A percentile compares a stretch with the other conserved stretches of the same genome.
phyloP scores from a whole-genome alignment of 805 yeast genomes.

The Ogataea thermomethanolica region DNA sequence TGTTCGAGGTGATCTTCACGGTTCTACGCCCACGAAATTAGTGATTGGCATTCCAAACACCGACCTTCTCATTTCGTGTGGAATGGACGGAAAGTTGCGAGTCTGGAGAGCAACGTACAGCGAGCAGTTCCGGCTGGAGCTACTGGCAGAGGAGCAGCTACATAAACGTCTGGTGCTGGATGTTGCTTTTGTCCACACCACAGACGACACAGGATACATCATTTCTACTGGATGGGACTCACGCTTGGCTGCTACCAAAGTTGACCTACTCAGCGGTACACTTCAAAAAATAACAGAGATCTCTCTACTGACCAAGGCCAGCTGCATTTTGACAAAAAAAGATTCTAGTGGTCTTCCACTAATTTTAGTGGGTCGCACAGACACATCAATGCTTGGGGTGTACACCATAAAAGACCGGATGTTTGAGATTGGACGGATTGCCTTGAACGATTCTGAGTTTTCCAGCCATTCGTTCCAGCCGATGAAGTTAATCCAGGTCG shows the following conservation, averaged over 20 bases:
- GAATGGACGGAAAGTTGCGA: constrained; percentile 33
- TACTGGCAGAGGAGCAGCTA: constrained; percentile 18
- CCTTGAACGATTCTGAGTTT: constrained; percentile 73
- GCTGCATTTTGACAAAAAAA: constrained; percentile 41
- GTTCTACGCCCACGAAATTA: constrained; percentile 20
- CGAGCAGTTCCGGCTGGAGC: constrained; percentile 6
- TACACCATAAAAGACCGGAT: constrained; percentile 31
- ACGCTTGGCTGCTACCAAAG: constrained; percentile 36
- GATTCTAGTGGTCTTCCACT: constrained; percentile 31
- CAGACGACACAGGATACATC: constrained; percentile 32
- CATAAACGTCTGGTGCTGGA: constrained; percentile 32
- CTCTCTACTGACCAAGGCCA: constrained; percentile 48
- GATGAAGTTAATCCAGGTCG: constrained; percentile 37
- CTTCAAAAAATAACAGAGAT: constrained; percentile 22
- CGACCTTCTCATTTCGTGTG: constrained; percentile 26
- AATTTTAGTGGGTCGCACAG: constrained; percentile 55
- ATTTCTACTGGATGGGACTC: constrained; percentile 63
- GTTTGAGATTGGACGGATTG: constrained; percentile 42
- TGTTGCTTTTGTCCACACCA: constrained; percentile 16
- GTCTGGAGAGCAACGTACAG: constrained; percentile 9
- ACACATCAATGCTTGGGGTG: constrained; percentile 55
- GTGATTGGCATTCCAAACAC: constrained; percentile 21
- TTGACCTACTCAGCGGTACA: constrained; percentile 16
- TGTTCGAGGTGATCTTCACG: constrained; percentile 15
- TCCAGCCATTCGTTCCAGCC: constrained; percentile 62